phyloP scores from a whole-genome alignment of 163 green algal species.

The Scenedesmus sp. region DNA sequence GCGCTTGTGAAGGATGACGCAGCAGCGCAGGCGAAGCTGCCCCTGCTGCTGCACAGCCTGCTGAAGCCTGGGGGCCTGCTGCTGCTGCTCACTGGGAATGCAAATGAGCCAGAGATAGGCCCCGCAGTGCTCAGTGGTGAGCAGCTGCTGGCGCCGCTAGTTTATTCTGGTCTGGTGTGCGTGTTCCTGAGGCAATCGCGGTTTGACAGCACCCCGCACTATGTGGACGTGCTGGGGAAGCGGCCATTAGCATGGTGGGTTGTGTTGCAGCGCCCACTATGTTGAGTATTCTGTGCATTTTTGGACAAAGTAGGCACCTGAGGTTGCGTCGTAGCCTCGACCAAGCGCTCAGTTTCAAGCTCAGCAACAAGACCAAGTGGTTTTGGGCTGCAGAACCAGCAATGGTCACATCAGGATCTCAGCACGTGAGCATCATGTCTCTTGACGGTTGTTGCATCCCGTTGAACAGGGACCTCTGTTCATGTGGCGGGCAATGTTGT shows the following conservation, averaged over 20 bases:
- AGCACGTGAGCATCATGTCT: too few species aligned
- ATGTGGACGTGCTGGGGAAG: conserved; percentile 13
- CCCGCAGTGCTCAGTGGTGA: conserved; percentile 32
- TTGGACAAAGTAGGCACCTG: not conserved
- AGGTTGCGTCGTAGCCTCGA: not conserved
- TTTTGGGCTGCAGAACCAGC: too few species aligned
- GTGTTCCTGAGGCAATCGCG: conserved; percentile 32
- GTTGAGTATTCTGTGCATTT: not conserved
- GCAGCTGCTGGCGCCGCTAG: conserved; percentile 34
- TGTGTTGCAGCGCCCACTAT: conserved; percentile 23
- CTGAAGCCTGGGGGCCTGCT: conserved; percentile 49
- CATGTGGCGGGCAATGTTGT: too few species aligned
- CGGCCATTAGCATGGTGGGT: conserved; percentile 52
- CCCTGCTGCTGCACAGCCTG: conserved; percentile 19
- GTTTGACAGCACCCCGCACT: conserved; percentile 50
- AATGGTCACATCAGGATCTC: too few species aligned
- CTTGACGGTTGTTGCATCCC: too few species aligned
- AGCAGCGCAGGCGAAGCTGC: not conserved
- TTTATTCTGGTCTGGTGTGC: not conserved
- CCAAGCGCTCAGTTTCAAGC: too few species aligned
- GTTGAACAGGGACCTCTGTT: too few species aligned
- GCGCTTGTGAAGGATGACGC: not conserved
- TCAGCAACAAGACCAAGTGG: too few species aligned
- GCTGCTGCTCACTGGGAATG: conserved; percentile 48
- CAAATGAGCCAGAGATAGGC: conserved; percentile 36